These are phyloP conservation scores for Zymoseptoria crescenta DNA, from an alignment of 2,329 filamentous ascomycete species.

Conservation along the genomic window DNA sequence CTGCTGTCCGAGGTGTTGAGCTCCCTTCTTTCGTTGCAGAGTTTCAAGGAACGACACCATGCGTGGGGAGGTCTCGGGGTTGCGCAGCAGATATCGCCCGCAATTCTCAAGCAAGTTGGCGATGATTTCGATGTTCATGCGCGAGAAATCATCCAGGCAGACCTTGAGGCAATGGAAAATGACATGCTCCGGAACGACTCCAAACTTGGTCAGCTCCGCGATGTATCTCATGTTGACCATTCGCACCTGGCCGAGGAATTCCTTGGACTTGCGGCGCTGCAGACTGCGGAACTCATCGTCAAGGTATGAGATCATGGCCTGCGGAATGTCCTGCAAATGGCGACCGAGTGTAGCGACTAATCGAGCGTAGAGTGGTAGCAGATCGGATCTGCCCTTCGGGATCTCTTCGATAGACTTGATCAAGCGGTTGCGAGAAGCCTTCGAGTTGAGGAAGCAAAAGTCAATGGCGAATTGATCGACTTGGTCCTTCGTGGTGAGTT, in stretches of 20 bases:
- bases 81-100: slow-evolving; percentile 85
- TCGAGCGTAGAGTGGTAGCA: slow-evolving; percentile 85
- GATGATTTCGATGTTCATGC: slow-evolving; percentile 99
- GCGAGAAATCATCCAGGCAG: slow-evolving; percentile 91
- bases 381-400: slow-evolving; percentile 84
- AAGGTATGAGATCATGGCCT: slow-evolving; percentile 81
- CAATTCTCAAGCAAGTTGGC: slow-evolving; percentile 95
- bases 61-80: slow-evolving; percentile 81
- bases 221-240: slow-evolving; percentile 96
- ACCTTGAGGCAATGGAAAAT: slow-evolving; percentile 99
- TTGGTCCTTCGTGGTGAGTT: slow-evolving; percentile 81
- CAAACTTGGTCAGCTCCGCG: slow-evolving; percentile 94
- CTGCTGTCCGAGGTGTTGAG: slow-evolving; percentile 88
- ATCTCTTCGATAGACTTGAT: slow-evolving; percentile 91
- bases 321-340: slow-evolving; percentile 90
- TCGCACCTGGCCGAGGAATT: slow-evolving; percentile 89
- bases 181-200: slow-evolving; percentile 94
- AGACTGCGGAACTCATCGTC: slow-evolving; percentile 96
- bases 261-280: slow-evolving; percentile 93
- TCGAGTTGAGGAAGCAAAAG: slow-evolving; percentile 97
- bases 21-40: slow-evolving; percentile 87
- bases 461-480: slow-evolving; percentile 91
- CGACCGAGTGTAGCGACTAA: slow-evolving; percentile 86
- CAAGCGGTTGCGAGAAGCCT: slow-evolving; percentile 88
- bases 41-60: slow-evolving; percentile 95